A percentile compares a stretch with the other conserved stretches of the same genome.
Conservation (phyloP, 1,139 yeast species). For the Suhomyces bokatorum region DNA sequence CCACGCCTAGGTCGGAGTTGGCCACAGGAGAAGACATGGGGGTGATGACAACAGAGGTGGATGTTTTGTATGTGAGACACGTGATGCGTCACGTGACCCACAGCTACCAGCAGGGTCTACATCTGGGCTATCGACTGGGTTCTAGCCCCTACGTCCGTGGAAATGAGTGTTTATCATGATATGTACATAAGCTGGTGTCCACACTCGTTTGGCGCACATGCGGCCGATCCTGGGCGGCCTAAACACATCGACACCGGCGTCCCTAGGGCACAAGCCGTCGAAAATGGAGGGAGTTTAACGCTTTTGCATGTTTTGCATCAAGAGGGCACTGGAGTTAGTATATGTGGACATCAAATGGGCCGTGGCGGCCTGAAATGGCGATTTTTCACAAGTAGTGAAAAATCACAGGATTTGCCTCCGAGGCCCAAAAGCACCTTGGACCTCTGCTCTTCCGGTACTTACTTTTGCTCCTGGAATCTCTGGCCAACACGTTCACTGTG, state of each 20-base stretch:
- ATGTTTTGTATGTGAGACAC: background rate
- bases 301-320: slow-evolving; percentile 50
- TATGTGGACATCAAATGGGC: background rate
- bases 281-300: slow-evolving; percentile 20
- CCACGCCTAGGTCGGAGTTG: slow-evolving; percentile 12
- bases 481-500: slow-evolving; percentile 98
- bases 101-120: too few species aligned
- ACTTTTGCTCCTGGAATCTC: slow-evolving; percentile 97
- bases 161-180: slow-evolving; percentile 2
- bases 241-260: slow-evolving; percentile 3
- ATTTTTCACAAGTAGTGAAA: background rate
- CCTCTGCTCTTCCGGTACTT: slow-evolving; percentile 8
- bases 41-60: background rate
- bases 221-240: slow-evolving; percentile 3
- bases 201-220: slow-evolving; percentile 2
- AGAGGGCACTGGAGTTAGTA: slow-evolving; percentile 36
- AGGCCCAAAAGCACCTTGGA: too few species aligned
- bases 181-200: slow-evolving; percentile 2
- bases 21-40: slow-evolving; percentile 1
- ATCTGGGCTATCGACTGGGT: too few species aligned
- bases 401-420: too few species aligned
- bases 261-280: background rate
- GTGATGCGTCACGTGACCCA: background rate
- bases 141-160: background rate
- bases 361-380: background rate